Evolutionary conservation across 306 rosid genomes (phyloP).

Genomic region (Trifolium repens): DNA sequence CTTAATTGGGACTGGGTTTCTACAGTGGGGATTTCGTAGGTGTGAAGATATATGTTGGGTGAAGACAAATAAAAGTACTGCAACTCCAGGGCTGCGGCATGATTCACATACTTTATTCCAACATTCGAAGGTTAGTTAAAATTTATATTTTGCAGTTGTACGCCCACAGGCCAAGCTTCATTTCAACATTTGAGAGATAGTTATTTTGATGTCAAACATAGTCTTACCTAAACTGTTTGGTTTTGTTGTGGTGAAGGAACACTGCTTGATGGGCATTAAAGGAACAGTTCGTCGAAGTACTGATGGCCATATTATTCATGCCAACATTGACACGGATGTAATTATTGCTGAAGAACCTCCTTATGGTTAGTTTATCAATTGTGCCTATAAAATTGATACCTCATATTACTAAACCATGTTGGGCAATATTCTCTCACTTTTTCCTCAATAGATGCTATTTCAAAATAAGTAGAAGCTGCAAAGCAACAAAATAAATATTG

Average conservation of each 20-base stretch:
- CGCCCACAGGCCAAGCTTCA: conserved; percentile 23
- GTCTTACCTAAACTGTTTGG: conserved; percentile 27
- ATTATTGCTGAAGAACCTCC: conserved; percentile 98
- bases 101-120: conserved; percentile 97
- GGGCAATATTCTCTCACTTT: neutral
- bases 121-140: conserved; percentile 88
- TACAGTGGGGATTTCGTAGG: conserved; percentile 99
- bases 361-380: conserved; percentile 70
- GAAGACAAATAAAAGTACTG: conserved; percentile 91
- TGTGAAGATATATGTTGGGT: conserved; percentile 99
- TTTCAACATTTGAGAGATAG: conserved; percentile 24
- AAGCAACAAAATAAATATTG: conserved; percentile 31
- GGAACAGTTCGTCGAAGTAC: conserved; percentile 99
- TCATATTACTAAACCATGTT: neutral
- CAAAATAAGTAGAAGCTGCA: conserved; percentile 18
- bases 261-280: conserved; percentile 99
- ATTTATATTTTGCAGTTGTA: neutral
- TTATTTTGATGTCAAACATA: neutral
- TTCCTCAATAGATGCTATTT: conserved; percentile 1
- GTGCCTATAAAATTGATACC: conserved; percentile 1
- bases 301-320: conserved; percentile 99
- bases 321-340: conserved; percentile 97
- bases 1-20: conserved; percentile 39
- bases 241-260: conserved; percentile 67
- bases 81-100: conserved; percentile 89